Percentiles rank a stretch among this genome's conserved stretches.
These are phyloP conservation scores for Sedum album DNA, from an alignment of 164 flowering plant genomes.

Conservation along the genomic window DNA sequence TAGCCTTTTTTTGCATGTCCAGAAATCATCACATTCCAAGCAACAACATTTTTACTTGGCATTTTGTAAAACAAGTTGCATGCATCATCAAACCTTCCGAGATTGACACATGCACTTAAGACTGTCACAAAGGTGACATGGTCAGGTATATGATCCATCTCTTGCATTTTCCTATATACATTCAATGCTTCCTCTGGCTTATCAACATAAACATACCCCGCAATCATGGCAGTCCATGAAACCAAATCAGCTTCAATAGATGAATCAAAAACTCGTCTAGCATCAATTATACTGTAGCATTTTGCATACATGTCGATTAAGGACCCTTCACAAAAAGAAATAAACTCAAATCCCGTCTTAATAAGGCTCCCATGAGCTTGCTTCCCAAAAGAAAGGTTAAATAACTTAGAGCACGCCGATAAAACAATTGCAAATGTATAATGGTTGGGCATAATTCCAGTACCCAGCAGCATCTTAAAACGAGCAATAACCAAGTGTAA, in stretches of 20 bases:
- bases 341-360: background rate
- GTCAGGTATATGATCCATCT: background rate
- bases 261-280: background rate
- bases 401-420: background rate
- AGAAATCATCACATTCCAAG: background rate
- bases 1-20: background rate
- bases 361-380: background rate
- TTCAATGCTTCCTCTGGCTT: background rate
- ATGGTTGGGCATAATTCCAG: background rate
- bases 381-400: background rate
- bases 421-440: background rate
- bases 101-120: background rate
- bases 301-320: background rate
- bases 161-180: background rate
- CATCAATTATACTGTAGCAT: background rate
- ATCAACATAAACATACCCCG: background rate
- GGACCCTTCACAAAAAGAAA: background rate
- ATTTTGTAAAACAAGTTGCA: background rate
- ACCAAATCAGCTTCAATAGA: background rate
- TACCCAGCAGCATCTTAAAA: background rate
- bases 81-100: background rate
- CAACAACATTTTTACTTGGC: background rate
- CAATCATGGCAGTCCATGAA: background rate
- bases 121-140: background rate
- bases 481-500: background rate